Conservation (phyloP, 768 basidiomycete species). For the Cystoderma amianthinum region DNA sequence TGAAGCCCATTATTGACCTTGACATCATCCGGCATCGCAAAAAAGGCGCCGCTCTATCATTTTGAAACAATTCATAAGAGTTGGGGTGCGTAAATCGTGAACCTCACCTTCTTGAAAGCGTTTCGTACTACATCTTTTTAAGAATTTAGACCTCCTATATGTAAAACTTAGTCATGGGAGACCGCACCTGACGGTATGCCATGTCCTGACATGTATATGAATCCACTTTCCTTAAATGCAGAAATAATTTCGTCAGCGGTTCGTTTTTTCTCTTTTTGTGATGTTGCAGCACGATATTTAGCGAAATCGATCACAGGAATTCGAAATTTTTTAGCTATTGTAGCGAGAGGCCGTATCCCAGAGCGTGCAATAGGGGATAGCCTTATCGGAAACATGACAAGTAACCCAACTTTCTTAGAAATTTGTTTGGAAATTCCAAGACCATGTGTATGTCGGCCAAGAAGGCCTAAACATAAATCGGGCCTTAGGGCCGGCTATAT, state of each 20-base stretch:
- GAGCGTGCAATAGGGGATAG: background rate
- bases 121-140: constrained; percentile 45
- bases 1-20: constrained; percentile 37
- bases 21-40: constrained; percentile 48
- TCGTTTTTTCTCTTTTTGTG: constrained; percentile 46
- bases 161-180: too few relatives aligned
- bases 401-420: too few relatives aligned
- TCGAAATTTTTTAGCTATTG: constrained; percentile 28
- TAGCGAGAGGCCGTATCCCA: constrained; percentile 19
- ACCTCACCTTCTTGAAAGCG: constrained; percentile 57
- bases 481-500: background rate
- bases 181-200: constrained; percentile 48
- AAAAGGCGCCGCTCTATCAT: constrained; percentile 69
- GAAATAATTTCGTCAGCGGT: constrained; percentile 65
- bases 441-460: background rate
- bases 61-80: constrained; percentile 4
- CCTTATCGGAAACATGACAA: background rate
- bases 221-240: constrained; percentile 77
- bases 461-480: background rate
- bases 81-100: too few relatives aligned
- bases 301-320: constrained; percentile 81
- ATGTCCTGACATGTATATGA: constrained; percentile 72
- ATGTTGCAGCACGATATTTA: constrained; percentile 49
- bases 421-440: background rate
- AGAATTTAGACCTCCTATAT: too few relatives aligned